Evolutionary conservation across 1,284 basidiomycete genomes (phyloP), one percentile per base, ranked within the genome.

Genomic region (Chalciporus sp.): DNA sequence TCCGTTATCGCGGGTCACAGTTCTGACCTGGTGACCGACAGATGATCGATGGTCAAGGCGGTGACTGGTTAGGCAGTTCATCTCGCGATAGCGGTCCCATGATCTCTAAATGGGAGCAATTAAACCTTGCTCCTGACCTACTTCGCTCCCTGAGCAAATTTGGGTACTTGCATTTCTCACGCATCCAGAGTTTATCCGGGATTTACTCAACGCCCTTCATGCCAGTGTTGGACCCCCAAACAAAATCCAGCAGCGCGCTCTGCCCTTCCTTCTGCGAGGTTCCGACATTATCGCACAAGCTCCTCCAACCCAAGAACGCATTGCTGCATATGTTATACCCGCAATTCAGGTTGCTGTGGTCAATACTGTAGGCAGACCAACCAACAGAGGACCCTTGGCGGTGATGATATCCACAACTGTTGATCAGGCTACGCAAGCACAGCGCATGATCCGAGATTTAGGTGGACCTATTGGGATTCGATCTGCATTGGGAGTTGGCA

Each of bases 221-320:
- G 49, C 19, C 61, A 95, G 94, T 44, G 88, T 97, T 59, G 96
- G 96, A 0, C 96, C 96, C 5, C 96, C 96, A 6, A 98, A 98
- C 74, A 99, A 98, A 78, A 97, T 98, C 58, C 96, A 99, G 73
- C 94, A 96, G 68, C 86, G 95, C 51, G 95, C 96, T 40, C 79
- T 99, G 52, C 96, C 96, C 1, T 98, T 97, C 74, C 86, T 99
- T 57, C 80, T 98, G 47, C 87, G 92, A 55, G 92, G 94, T 9
- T 86, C 92, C 42, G 97, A 99, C 65, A 96, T 98, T 64, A 98
- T 99, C 62, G 95, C 95, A 7, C 96, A 99, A 74, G 96, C 96
- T 11, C 96, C 96, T 42, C 95, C 96, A 0, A 98, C 96, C 0
- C 96, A 98, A 72, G 96, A 99, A 72, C 84, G 96, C 44, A 98